phyloP scores from a whole-genome alignment of 2,329 filamentous ascomycete genomes.

The Trichoderma semiorbis region DNA sequence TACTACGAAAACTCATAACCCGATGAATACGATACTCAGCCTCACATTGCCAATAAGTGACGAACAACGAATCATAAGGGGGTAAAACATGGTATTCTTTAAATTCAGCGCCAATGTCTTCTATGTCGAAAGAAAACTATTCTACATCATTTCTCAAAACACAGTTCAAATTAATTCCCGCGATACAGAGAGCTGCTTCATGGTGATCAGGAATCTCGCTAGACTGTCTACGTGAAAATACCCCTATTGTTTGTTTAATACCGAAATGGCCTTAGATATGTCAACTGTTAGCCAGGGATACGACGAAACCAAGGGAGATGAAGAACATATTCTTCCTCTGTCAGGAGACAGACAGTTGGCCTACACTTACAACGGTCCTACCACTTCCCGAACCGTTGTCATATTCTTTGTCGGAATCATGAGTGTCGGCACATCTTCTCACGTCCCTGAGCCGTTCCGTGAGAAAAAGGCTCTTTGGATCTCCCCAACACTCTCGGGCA shows the following conservation, averaged over 20 bases:
- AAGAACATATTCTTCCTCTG: constrained; percentile 17
- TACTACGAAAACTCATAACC: not conserved
- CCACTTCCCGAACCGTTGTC: constrained; percentile 19
- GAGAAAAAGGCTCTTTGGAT: not conserved
- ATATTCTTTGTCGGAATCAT: constrained; percentile 25
- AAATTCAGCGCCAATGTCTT: not conserved
- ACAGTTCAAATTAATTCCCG: not conserved
- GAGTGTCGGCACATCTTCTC: constrained; percentile 21
- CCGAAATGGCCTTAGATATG: not conserved
- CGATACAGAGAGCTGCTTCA: not conserved
- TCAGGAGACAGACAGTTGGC: constrained; percentile 21
- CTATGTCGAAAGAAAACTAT: not conserved
- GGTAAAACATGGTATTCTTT: not conserved
- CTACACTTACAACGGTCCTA: constrained; percentile 25
- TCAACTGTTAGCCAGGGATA: not conserved
- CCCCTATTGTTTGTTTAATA: not conserved
- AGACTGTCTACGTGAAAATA: accelerated
- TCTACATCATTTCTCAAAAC: not conserved
- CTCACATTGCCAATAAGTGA: not conserved
- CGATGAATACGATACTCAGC: not conserved
- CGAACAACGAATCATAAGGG: not conserved
- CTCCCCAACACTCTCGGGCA: not conserved
- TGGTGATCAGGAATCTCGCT: not conserved
- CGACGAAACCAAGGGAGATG: not conserved
- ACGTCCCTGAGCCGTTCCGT: not conserved